Base-by-base conservation (phyloP, 306 rosid genomes). In the Cyamopsis tetragonoloba region DNA sequence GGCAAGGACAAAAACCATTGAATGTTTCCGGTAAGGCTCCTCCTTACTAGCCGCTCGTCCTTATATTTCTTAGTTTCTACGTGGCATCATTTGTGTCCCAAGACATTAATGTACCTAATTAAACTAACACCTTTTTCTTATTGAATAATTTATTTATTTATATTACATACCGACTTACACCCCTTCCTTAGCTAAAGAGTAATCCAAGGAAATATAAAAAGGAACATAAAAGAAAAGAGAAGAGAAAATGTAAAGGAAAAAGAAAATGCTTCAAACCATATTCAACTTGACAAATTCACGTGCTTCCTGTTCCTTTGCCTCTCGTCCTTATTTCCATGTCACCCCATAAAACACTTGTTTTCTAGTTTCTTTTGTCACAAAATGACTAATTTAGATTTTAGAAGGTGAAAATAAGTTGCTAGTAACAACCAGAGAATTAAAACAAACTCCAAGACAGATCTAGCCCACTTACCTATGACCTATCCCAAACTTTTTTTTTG, bases 201-300 rank as follows among this genome's bases (percentile, higher is more conserved):
- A n/a, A n/a, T n/a, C n/a, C n/a, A n/a, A n/a, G n/a, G n/a, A n/a
- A n/a, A n/a, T n/a, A n/a, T n/a, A n/a, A n/a, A n/a, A n/a, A n/a
- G n/a, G n/a, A n/a, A n/a, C n/a, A n/a, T n/a, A n/a, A n/a, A n/a
- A n/a, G n/a, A n/a, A n/a, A n/a, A n/a, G n/a, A n/a, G n/a, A n/a
- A n/a, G n/a, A n/a, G n/a, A n/a, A n/a, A n/a, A n/a, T n/a, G n/a
- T n/a, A n/a, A n/a, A n/a, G n/a, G n/a, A n/a, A n/a, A n/a, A n/a
- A n/a, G n/a, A n/a, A n/a, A n/a, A n/a, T n/a, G n/a, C n/a, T n/a
- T n/a, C n/a, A n/a, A n/a, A n/a, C n/a, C n/a, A n/a, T n/a, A n/a
- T n/a, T n/a, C n/a, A n/a, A n/a, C n/a, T 37, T 14, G 70, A 18
- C 53, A 18, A 15, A n/a, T 41, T 78, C 81, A 82, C 79, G 69